Evolutionary conservation across 75 land plant genomes (phyloP).

Genomic region (Picea sitchensis): DNA sequence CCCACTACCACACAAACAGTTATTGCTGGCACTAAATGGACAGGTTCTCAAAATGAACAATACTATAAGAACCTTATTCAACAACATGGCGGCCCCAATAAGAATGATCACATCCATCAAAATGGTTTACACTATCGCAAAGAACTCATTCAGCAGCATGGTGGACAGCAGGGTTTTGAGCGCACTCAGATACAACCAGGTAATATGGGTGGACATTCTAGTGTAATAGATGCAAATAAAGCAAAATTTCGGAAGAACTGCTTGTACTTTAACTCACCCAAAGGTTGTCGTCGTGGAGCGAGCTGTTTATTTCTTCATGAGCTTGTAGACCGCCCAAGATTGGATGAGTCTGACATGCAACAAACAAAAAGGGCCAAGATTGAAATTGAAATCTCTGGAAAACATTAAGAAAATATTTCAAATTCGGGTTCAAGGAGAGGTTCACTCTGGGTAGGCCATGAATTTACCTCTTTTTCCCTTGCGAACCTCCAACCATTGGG

Average conservation of each 20-base stretch:
- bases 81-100: neutral
- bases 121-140: conserved; percentile 42
- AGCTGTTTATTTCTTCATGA: conserved; percentile 73
- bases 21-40: neutral
- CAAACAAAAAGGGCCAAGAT: neutral
- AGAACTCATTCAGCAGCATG: conserved; percentile 76
- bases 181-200: conserved; percentile 11
- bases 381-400: conserved; percentile 7
- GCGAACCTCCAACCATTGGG: conserved; percentile 3
- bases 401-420: neutral
- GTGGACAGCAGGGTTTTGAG: conserved; percentile 22
- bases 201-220: conserved; percentile 2
- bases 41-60: conserved; percentile 5
- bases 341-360: neutral
- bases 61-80: neutral
- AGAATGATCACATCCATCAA: neutral
- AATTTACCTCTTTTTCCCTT: neutral
- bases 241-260: conserved; percentile 64
- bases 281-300: conserved; percentile 77
- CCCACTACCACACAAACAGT: neutral
- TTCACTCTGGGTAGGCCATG: neutral
- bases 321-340: neutral
- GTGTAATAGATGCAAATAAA: conserved; percentile 11
- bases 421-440: neutral
- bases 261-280: conserved; percentile 59